These are phyloP conservation scores for Rhypophila decipiens DNA, from an alignment of 495 filamentous ascomycete species.

Conservation along the genomic window DNA sequence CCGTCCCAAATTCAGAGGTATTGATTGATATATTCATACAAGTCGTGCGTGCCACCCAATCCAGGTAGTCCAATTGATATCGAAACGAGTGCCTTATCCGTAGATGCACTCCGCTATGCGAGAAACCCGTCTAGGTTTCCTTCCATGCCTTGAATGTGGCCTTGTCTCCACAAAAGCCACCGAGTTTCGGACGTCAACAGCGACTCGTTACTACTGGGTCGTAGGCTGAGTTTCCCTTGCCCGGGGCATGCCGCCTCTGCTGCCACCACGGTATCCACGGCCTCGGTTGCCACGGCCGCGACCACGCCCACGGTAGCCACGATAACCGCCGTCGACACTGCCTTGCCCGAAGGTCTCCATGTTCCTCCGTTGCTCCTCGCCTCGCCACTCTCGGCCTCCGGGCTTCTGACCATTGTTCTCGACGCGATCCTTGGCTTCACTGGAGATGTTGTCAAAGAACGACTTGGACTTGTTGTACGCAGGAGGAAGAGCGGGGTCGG, in stretches of 20 bases:
- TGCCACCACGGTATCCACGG: conserved; percentile 44
- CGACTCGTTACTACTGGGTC: conserved; percentile 18
- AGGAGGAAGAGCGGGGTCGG: conserved; percentile 26
- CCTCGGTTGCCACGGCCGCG: conserved; percentile 58
- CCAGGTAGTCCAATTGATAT: not conserved
- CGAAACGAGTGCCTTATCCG: not conserved
- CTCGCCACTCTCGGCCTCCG: conserved; percentile 85
- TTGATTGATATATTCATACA: conserved; percentile 15
- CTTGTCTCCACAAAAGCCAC: too few species aligned
- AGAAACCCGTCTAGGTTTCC: too few species aligned
- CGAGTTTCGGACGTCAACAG: not conserved
- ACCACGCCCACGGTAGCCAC: conserved; percentile 66
- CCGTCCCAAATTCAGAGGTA: conserved; percentile 9
- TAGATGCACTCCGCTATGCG: too few species aligned
- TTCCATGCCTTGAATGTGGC: too few species aligned
- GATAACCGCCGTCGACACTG: conserved; percentile 80
- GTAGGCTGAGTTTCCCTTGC: conserved; percentile 15
- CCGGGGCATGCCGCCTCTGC: conserved; percentile 20
- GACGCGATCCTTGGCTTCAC: conserved; percentile 84
- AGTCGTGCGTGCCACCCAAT: not conserved
- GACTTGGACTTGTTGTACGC: conserved; percentile 78
- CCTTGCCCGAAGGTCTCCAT: conserved; percentile 98
- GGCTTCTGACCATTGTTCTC: conserved; percentile 57
- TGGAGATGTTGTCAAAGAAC: conserved; percentile 98
- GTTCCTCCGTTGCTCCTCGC: conserved; percentile 90